A percentile compares a stretch with the other conserved stretches of the same genome.
phyloP scores from a whole-genome alignment of 768 basidiomycete genomes.

The Leccinellum rugosiceps region DNA sequence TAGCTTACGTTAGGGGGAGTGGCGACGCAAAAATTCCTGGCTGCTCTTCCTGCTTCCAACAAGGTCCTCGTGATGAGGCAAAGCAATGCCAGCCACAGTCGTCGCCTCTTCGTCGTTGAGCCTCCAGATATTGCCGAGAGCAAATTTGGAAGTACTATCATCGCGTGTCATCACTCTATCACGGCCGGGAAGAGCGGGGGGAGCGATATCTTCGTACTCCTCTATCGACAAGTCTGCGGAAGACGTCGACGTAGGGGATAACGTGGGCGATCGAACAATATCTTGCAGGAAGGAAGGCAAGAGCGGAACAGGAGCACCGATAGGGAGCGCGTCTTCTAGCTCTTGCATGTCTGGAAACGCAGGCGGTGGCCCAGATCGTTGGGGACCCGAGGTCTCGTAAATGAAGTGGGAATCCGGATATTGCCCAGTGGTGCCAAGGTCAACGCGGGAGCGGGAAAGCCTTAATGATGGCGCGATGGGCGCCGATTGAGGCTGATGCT shows the following conservation, averaged over 20 bases:
- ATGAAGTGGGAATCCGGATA: conserved; percentile 51
- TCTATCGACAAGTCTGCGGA: conserved; percentile 66
- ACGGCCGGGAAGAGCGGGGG: conserved; percentile 27
- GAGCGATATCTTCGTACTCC: conserved; percentile 42
- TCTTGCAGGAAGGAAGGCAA: conserved; percentile 79
- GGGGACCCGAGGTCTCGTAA: conserved; percentile 61
- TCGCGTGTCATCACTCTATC: conserved; percentile 26
- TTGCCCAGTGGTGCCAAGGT: conserved; percentile 39
- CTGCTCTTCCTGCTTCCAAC: conserved; percentile 40
- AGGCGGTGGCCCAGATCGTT: conserved; percentile 40
- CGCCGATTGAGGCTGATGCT: conserved; percentile 39
- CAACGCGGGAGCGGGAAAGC: conserved; percentile 48
- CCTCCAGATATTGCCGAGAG: conserved; percentile 62
- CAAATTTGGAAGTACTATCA: conserved; percentile 29
- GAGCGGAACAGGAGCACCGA: conserved; percentile 45
- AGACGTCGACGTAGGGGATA: conserved; percentile 62
- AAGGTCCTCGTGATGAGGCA: conserved; percentile 41
- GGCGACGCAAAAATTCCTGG: conserved; percentile 35
- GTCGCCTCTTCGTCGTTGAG: conserved; percentile 70
- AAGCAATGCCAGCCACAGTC: conserved; percentile 46
- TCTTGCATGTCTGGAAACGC: conserved; percentile 30
- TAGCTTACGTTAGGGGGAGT: conserved; percentile 24
- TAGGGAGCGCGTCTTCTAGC: conserved; percentile 19
- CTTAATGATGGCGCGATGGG: conserved; percentile 34
- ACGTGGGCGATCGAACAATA: conserved; percentile 64